A percentile compares a stretch with the other conserved stretches of the same genome.
phyloP scores from a whole-genome alignment of 441 rosid species.

The Populus hybrid region DNA sequence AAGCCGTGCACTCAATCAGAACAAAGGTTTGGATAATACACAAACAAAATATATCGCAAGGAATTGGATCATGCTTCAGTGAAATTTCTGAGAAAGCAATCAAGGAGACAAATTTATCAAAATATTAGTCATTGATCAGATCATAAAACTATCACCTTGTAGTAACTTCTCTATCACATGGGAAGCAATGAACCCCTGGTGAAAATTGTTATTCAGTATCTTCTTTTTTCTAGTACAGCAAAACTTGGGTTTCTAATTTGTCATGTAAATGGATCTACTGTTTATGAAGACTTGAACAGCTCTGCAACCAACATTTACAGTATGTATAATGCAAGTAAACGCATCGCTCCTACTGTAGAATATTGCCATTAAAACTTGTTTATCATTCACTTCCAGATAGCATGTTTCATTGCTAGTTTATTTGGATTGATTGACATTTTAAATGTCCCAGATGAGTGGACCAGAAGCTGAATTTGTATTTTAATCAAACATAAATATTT shows the following conservation, averaged over 20 bases:
- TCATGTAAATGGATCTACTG: background rate
- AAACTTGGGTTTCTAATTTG: background rate
- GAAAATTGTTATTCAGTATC: background rate
- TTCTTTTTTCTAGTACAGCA: background rate
- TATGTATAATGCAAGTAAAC: too few species aligned
- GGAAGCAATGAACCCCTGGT: background rate
- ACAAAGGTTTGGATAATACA: background rate
- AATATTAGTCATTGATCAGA: background rate
- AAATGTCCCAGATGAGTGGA: background rate
- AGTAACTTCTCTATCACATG: background rate
- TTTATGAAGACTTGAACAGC: background rate
- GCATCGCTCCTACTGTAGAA: too few species aligned
- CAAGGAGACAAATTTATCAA: background rate
- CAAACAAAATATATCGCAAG: background rate
- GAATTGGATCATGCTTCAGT: background rate
- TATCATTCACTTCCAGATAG: background rate
- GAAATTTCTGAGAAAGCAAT: background rate
- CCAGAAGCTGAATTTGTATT: background rate
- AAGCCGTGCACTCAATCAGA: background rate
- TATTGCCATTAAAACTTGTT: background rate
- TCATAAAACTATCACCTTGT: background rate
- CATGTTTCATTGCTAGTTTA: background rate
- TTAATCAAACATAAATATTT: background rate
- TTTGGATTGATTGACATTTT: background rate
- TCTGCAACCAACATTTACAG: background rate